Percentiles rank a stretch among this genome's conserved stretches.
Evolutionary conservation across 768 basidiomycete species (phyloP).

Genomic region (Pleurotus pulmonarius): DNA sequence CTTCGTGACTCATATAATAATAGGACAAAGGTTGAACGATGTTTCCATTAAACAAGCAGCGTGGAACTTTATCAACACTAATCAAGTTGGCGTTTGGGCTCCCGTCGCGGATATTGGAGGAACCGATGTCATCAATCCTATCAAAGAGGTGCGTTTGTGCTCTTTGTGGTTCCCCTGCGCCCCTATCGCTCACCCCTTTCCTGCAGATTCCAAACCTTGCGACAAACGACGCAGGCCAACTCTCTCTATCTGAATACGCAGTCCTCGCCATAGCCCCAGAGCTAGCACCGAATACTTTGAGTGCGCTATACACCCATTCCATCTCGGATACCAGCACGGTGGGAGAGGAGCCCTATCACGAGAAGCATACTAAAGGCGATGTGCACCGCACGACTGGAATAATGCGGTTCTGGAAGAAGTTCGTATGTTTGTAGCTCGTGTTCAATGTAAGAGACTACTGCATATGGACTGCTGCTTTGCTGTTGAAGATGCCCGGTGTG

Average conservation of each 20-base stretch:
- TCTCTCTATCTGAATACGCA: conserved; percentile 30
- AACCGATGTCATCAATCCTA: conserved; percentile 42
- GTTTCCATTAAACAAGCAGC: conserved; percentile 28
- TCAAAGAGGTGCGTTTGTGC: conserved; percentile 29
- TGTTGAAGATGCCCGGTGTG: no score
- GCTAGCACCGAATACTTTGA: conserved; percentile 17
- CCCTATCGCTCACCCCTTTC: not conserved
- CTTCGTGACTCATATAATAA: no score
- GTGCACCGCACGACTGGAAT: not conserved
- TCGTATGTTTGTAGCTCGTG: no score
- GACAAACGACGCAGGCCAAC: conserved; percentile 31
- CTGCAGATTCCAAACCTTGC: conserved; percentile 29
- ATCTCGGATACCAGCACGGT: not conserved
- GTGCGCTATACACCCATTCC: not conserved
- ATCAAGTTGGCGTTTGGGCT: conserved; percentile 30
- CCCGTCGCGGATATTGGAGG: conserved; percentile 36
- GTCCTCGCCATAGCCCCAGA: conserved; percentile 33
- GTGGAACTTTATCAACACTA: conserved; percentile 27
- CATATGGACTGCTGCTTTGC: no score
- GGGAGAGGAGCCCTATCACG: not conserved
- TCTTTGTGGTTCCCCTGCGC: conserved; percentile 14
- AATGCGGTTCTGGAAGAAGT: not conserved
- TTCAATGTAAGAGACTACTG: no score
- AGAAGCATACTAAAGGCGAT: not conserved
- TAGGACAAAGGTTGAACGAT: conserved; percentile 28